These are phyloP conservation scores for Penicillium crustosum DNA, from an alignment of 2,329 filamentous ascomycete species.

Conservation along the genomic window DNA sequence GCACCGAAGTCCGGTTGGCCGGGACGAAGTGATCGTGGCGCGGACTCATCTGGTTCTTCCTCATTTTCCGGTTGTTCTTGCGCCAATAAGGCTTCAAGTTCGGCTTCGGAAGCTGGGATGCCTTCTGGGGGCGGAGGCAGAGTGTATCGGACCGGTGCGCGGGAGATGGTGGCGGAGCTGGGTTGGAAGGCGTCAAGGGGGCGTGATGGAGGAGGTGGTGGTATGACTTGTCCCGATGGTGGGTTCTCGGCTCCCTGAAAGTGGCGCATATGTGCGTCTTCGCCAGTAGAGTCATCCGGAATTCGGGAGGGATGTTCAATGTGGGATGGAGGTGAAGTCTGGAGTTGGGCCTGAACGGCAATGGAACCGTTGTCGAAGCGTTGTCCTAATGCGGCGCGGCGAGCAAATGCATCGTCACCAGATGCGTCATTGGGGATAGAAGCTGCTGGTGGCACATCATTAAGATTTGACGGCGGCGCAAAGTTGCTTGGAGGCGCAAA, in stretches of 20 bases:
- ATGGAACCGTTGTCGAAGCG: constrained; percentile 4
- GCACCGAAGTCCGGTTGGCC: constrained; percentile 83
- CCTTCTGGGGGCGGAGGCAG: constrained; percentile 53
- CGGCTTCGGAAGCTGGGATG: constrained; percentile 54
- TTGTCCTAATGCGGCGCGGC: constrained; percentile 60
- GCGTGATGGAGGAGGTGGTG: constrained; percentile 33
- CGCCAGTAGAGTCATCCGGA: constrained; percentile 29
- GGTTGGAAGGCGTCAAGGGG: constrained; percentile 43
- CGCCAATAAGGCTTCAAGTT: constrained; percentile 50
- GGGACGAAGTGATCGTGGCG: constrained; percentile 63
- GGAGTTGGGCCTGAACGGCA: constrained; percentile 17
- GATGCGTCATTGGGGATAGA: constrained; percentile 58
- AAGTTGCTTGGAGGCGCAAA: constrained; percentile 55
- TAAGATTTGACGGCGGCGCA: constrained; percentile 52
- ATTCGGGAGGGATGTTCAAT: constrained; percentile 30
- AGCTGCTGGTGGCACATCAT: constrained; percentile 41
- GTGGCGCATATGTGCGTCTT: constrained; percentile 29
- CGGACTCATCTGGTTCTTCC: constrained; percentile 36
- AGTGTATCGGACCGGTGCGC: constrained; percentile 73
- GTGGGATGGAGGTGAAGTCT: constrained; percentile 31
- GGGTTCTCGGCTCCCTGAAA: constrained; percentile 24
- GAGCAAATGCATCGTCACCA: constrained; percentile 69
- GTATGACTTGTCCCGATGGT: constrained; percentile 26
- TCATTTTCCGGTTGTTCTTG: constrained; percentile 38
- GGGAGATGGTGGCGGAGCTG: constrained; percentile 65